Base-by-base conservation (phyloP, 2,329 filamentous ascomycete genomes). In the Cercospora sesami region DNA sequence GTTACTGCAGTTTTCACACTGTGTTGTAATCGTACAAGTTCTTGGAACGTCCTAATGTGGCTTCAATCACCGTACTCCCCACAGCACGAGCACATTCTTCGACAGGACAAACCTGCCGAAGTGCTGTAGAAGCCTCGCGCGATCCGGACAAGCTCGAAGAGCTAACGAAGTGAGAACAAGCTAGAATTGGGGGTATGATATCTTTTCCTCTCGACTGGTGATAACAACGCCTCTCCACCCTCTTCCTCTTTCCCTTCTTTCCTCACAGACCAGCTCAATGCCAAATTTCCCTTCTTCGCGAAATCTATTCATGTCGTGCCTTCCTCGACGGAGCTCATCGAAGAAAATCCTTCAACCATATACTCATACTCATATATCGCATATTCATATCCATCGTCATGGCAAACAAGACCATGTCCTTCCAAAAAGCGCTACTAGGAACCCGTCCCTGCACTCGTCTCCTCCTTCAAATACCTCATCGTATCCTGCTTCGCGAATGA, bases 401-500 rank as follows among this genome's bases (percentile, higher is more conserved):
- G 2, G 23, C 5, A 14, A 51, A 21, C n/a, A 10, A 10, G 21
- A 6, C 21, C 3, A 21, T 23, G 5, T 26, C 21, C 10, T 4
- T 14, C 0, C 3, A 12, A 4, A 16, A 18, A 7, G 1, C 7
- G 10, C 18, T 14, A 12, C 48, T 55, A 55, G 4, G 48, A 55
- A 28, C 23, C 2, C 7, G 48, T 28, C 12, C 48, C 48, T 9
- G 48, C 48, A 28, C 12, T 55, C 48, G 23, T 33, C 42, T 63
- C 57, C 18, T 66, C 59, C 14, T 66, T 72, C 53, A 75, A 23
- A 59, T 79, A 79, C 33, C 70, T 69, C 70, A 71, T 73, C 48
- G 76, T 80, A 69, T 83, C 81, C 53, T 77, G 74, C n/a, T 78
- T 78, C 2, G 70, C 73, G 77, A 89, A 87, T 3, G 86, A 87